Evolutionary conservation across 331 rosid species (phyloP), one percentile per base, ranked within the genome.

Genomic region (Rhamnella rubrinervis): DNA sequence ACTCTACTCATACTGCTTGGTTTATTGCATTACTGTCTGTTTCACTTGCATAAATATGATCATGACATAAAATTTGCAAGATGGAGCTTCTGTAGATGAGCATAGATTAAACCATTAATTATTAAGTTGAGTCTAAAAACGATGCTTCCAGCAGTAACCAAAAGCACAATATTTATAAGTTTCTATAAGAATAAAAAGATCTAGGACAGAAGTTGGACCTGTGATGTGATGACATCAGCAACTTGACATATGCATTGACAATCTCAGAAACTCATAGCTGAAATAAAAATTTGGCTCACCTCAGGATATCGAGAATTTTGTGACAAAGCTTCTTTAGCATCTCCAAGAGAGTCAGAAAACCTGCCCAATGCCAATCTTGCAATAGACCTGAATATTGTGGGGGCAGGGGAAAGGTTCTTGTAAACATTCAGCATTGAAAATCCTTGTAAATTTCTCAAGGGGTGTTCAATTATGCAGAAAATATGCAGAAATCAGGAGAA

Each of bases 331-430:
- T 86, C 83, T 35, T 26, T 81, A 2, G 95, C 89, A 80, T 85
- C 98, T 73, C 85, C 76, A 56, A 93, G 95, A 39, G 96, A 96
- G 51, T 86, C 97, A 25, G 81, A 41, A 75, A 75, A 76, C 79
- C 90, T 88, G 21, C 82, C 88, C 80, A 81, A 59, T 53, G 87
- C 92, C 63, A 90, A 71, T 82, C 95, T 82, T 73, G 85, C 89
- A 13, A 52, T 19, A 53, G 98, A 88, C 92, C 98, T 92, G 78
- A 70, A 77, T 46, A 41, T 56, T 70, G 53, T 63, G 37, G 60
- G 11, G 20, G 9, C 8, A 63, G 25, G 12, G 28, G 64, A 69
- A 65, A 60, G 38, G 12, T 57, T 58, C 55, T 55, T 52, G 31
- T 51, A 44, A 72, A 55, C 46, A 21, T 13, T n/a, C 41, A 41